These are phyloP conservation scores for Podaxis pistillaris DNA, from an alignment of 768 basidiomycete species.

Conservation along the genomic window DNA sequence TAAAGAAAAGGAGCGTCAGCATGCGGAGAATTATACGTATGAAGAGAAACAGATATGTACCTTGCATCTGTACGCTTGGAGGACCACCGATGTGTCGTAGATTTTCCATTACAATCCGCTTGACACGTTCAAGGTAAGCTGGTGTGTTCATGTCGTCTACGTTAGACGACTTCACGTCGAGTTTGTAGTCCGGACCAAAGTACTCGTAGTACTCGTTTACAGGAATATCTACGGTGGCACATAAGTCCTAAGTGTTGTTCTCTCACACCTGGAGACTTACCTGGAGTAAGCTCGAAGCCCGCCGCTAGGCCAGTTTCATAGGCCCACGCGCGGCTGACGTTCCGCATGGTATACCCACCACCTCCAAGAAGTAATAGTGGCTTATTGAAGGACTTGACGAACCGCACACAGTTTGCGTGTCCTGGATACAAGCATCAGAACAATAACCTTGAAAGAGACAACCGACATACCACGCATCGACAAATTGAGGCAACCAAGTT, in stretches of 20 bases:
- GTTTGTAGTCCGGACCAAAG: constrained; percentile 95
- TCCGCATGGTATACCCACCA: constrained; percentile 98
- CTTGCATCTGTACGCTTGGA: constrained; percentile 89
- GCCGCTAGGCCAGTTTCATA: constrained; percentile 98
- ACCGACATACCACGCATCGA: constrained; percentile 79
- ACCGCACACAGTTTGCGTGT: constrained; percentile 96
- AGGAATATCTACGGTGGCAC: constrained; percentile 70
- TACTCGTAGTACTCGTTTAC: constrained; percentile 99
- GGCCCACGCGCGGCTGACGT: constrained; percentile 96
- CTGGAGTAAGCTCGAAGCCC: constrained; percentile 85
- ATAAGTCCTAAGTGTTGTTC: background rate
- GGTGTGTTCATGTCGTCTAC: constrained; percentile 93
- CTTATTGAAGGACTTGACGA: constrained; percentile 94
- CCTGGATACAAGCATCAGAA: constrained; percentile 40
- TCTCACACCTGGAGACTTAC: constrained; percentile 40
- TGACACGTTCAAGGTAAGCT: constrained; percentile 91
- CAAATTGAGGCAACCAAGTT: constrained; percentile 92
- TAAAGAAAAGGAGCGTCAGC: background rate
- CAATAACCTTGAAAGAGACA: background rate
- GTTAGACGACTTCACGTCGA: constrained; percentile 93
- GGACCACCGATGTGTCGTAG: constrained; percentile 83
- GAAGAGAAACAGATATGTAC: constrained; percentile 37
- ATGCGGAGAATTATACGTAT: background rate
- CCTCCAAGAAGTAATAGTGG: constrained; percentile 94
- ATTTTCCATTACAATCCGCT: constrained; percentile 89